Base-by-base conservation (phyloP, 768 basidiomycete genomes). In the Daedalea quercina region DNA sequence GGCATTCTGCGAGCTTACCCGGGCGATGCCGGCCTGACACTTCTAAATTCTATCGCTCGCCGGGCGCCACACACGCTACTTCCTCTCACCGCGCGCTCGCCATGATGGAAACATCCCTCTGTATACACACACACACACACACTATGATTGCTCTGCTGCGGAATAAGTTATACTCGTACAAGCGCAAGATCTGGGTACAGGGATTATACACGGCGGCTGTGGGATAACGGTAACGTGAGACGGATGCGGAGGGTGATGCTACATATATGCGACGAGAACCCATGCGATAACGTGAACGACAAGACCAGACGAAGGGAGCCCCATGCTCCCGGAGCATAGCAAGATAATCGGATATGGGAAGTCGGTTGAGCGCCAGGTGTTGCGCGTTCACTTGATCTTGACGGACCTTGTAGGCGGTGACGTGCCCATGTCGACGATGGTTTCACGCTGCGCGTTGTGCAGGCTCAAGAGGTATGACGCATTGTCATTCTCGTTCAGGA, bases 401-500 rank as follows among this genome's bases (percentile, higher is more conserved):
- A 80, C 79, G 48, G 70, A 60, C 12, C 67, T 60, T 33, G 54
- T 47, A 34, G 64, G 50, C 19, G 67, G 52, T 33, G 67, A 66
- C 47, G 73, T 69, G 28, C 71, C 72, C 31, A 62, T 54, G 46
- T 71, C 69, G 54, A 66, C 67, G 54, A 63, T 44, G 44, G 63
- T 59, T 19, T 69, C 64, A 19, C 60, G 44, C 20, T 51, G 50
- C 19, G 59, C 43, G 22, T 57, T 49, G 62, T 90, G 89, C 41
- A 90, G 73, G 35, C 76, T 78, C 49, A 91, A 78, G 43, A 91
- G 79, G 43, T 76, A 75, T 23, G 77, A 66, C 12, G 75, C 74
- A 49, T 91, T 90, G 69, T 89, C 84, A 53, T 73, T 77, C 19
- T 80, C 81, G 63, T 85, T 78, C 37, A 91, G 73, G 23, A 89